Evolutionary conservation across 2,329 filamentous ascomycete species (phyloP), one percentile per base, ranked within the genome.

Genomic region (Septoria linicola): DNA sequence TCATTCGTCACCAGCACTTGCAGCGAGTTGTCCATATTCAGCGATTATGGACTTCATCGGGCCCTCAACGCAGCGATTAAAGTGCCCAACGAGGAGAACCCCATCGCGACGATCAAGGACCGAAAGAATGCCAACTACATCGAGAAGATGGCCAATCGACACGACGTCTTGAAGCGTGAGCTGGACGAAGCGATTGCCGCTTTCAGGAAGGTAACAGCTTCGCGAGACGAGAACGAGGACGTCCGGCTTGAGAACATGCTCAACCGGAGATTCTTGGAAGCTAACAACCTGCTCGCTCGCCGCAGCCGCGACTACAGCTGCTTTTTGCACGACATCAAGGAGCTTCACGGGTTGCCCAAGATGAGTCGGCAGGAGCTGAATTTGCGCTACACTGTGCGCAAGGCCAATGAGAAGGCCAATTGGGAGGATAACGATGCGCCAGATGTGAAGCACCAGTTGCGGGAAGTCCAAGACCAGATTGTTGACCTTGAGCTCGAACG

Each of bases 251-350:
- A 55, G 13, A 39, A 34, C 17, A 19, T 32, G 23, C 46, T 52
- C 14, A 45, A 56, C 32, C 25, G 41, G n/a, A 37, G 48, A 14
- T 53, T 47, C n/a, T 35, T 53, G n/a, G 20, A 49, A 17, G 34
- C 57, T 45, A 42, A 60, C 54, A 47, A 63, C 54, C 11, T 34
- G 14, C 46, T 53, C 11, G 23, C 54, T 1, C 49, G 41, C 32
- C 21, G 35, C 36, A 51, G 37, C 32, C 54, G 50, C 46, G 46
- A 53, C 25, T 53, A 51, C 39, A 47, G 19, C 8, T 31, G 20
- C 36, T 56, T 50, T 42, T 25, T 53, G 34, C 17, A 43, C n/a
- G 49, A 53, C 17, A 16, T 50, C 8, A 47, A 50, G 4, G 49
- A 53, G 41, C 45, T 56, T 20, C 42, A 34, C 19, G 45, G 53